Conservation (phyloP, 768 basidiomycete species). For the Tricholoma terreum region DNA sequence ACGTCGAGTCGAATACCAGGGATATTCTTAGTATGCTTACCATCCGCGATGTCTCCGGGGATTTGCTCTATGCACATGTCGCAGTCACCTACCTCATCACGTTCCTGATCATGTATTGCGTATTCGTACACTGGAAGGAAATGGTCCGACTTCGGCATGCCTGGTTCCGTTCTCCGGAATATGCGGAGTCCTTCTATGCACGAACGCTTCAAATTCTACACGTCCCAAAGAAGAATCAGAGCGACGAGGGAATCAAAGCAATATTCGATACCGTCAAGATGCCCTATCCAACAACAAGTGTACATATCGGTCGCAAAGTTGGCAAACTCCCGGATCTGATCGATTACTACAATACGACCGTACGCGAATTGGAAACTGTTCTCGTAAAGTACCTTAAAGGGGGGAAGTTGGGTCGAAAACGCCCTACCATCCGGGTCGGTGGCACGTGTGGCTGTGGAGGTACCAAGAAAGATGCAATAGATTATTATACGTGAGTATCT, state of each 20-base stretch:
- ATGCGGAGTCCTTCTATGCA: conserved; percentile 88
- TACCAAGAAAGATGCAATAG: conserved; percentile 84
- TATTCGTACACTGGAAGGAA: conserved; percentile 70
- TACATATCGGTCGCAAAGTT: conserved; percentile 84
- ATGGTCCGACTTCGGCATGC: conserved; percentile 77
- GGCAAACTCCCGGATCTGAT: conserved; percentile 89
- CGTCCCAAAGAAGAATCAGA: conserved; percentile 78
- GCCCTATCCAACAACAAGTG: conserved; percentile 89
- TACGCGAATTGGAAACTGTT: conserved; percentile 86
- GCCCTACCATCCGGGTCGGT: conserved; percentile 80
- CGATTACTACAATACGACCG: conserved; percentile 89
- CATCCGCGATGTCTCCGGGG: conserved; percentile 75
- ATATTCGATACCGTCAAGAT: conserved; percentile 74
- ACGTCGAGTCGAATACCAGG: conserved; percentile 49
- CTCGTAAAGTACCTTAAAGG: conserved; percentile 89
- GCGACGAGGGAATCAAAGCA: conserved; percentile 76
- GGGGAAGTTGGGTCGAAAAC: conserved; percentile 71
- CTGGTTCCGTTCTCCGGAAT: conserved; percentile 91
- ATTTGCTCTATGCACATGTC: conserved; percentile 80
- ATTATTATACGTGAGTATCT: conserved; percentile 78
- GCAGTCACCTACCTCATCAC: conserved; percentile 81
- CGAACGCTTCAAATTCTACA: conserved; percentile 82
- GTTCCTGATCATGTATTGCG: conserved; percentile 63
- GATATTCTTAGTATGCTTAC: conserved; percentile 79
- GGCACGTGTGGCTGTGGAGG: conserved; percentile 84